These are phyloP conservation scores for Crataegus laevigata DNA, from an alignment of 306 rosid genomes.

Conservation along the genomic window DNA sequence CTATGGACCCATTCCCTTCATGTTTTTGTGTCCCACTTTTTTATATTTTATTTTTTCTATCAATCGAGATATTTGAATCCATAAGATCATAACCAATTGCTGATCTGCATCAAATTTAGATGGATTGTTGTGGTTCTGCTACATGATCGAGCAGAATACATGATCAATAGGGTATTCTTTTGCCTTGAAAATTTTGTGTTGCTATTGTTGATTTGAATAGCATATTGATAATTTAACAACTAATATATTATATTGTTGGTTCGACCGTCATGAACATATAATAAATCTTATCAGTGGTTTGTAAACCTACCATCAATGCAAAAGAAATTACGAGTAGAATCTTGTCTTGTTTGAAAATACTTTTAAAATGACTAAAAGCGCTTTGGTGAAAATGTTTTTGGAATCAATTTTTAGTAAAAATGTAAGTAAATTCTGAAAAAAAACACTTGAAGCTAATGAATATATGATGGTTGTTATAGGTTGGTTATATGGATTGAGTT, in stretches of 20 bases:
- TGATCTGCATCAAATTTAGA: conserved; percentile 6
- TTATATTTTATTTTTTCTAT: neutral
- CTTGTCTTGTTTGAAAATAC: too few relatives aligned
- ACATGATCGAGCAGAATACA: neutral
- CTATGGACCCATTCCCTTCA: neutral
- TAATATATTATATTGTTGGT: neutral
- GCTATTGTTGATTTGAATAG: too few relatives aligned
- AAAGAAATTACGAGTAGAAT: too few relatives aligned
- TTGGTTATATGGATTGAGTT: too few relatives aligned
- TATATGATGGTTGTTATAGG: too few relatives aligned
- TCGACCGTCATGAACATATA: too few relatives aligned
- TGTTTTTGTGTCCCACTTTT: neutral
- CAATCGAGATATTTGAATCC: neutral
- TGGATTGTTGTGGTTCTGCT: neutral
- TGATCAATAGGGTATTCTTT: neutral
- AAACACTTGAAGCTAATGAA: too few relatives aligned
- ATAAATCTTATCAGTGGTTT: neutral
- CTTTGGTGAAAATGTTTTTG: too few relatives aligned
- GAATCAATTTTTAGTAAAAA: too few relatives aligned
- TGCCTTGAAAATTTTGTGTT: too few relatives aligned
- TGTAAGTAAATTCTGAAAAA: too few relatives aligned
- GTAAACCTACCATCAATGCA: neutral
- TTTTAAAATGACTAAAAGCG: too few relatives aligned
- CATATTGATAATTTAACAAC: neutral
- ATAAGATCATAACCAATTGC: neutral